Evolutionary conservation across 306 rosid genomes (phyloP), one percentile per base, ranked within the genome.

Genomic region (Cicer yamashitae): DNA sequence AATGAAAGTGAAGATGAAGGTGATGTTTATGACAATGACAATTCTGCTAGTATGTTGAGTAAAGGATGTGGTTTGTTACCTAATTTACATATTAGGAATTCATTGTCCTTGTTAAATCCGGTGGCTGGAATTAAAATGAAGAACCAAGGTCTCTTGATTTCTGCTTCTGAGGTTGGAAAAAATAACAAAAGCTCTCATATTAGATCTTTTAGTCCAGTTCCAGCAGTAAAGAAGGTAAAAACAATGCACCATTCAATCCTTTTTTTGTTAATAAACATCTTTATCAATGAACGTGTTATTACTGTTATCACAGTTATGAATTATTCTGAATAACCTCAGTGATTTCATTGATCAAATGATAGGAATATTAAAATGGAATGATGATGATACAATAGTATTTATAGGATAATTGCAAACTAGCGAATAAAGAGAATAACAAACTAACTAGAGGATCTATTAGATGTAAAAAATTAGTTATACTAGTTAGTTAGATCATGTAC

Each of bases 51-150:
- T 73, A 63, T 85, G 20, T 56, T 91, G 61, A 80, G 87, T 8
- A 90, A 88, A 87, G 96, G 99, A 67, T 92, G 99, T 18, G 96
- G 97, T 7, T 47, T 92, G 52, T 76, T 94, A 62, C 85, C 96
- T 3, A 67, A 86, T 18, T 79, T 92, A 39, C 85, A 88, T 80
- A 41, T 94, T 20, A 84, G 88, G 83, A 92, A 86, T 78, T 90
- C 99, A 17, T 77, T 90, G 67, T 83, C 90, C 84, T 80, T 83
- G 74, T 62, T 94, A 73, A 84, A 75, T 80, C 91, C 96, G 74
- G 62, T 85, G 70, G 82, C 91, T 0, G 96, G 87, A 11, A 59
- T 89, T 87, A 89, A 88, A 82, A 43, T 82, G 44, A 87, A 74
- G 82, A 79, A 81, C 14, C 84, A 80, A 73, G 39, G 69, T 69